These are phyloP conservation scores for Cokeromyces recurvatus DNA, from an alignment of 371 early-diverging fungal species.

Conservation along the genomic window DNA sequence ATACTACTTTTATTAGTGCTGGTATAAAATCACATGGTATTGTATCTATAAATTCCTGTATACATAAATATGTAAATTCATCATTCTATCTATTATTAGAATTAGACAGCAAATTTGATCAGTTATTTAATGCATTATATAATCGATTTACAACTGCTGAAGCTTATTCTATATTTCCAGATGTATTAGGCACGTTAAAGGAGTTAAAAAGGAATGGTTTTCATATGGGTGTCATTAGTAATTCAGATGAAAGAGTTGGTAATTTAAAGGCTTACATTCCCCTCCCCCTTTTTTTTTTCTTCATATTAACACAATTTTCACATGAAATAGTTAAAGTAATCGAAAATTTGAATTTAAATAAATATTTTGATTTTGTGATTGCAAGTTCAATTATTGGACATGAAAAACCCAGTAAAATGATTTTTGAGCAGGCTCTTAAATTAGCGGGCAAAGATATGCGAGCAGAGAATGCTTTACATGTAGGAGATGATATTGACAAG, in stretches of 20 bases:
- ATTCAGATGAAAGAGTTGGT: conserved; percentile 46
- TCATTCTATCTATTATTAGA: conserved; percentile 10
- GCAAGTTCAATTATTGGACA: conserved; percentile 27
- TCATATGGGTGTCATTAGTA: conserved; percentile 44
- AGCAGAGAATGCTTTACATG: conserved; percentile 20
- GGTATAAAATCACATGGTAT: conserved; percentile 32
- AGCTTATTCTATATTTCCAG: conserved; percentile 41
- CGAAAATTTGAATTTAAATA: conserved; percentile 28
- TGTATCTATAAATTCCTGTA: background rate
- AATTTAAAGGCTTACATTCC: conserved; percentile 4
- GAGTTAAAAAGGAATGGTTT: conserved; percentile 28
- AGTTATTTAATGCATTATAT: conserved; percentile 30
- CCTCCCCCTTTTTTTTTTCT: too few relatives aligned
- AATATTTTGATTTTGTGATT: conserved; percentile 39
- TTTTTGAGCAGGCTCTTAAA: conserved; percentile 36
- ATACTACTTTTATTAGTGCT: conserved; percentile 30
- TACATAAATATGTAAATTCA: too few relatives aligned
- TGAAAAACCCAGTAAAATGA: conserved; percentile 33
- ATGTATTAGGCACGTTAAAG: conserved; percentile 25
- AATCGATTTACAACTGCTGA: conserved; percentile 35
- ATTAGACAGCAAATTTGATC: conserved; percentile 29
- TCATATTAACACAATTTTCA: too few relatives aligned
- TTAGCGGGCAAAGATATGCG: conserved; percentile 10
- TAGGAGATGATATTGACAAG: conserved; percentile 24
- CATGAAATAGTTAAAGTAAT: conserved; percentile 25